phyloP scores from a whole-genome alignment of 148 eudicot genomes.

The Rhododendron griersonianum region DNA sequence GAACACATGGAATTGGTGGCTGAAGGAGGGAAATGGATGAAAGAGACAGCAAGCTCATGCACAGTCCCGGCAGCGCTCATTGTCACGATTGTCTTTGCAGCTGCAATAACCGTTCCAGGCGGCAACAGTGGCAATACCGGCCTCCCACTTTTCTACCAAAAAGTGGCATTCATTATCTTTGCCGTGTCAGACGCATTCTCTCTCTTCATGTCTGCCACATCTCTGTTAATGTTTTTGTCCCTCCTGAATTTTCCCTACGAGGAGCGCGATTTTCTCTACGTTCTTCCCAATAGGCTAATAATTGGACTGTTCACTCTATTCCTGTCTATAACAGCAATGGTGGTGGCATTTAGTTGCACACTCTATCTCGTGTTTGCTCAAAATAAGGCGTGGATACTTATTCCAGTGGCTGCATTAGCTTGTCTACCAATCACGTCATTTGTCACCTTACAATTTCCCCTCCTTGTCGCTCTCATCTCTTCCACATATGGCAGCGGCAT shows the following conservation, averaged over 20 bases:
- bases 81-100: background rate
- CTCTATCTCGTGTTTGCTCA: background rate
- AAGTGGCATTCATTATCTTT: background rate
- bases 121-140: background rate
- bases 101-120: background rate
- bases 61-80: background rate
- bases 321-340: background rate
- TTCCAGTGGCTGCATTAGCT: background rate
- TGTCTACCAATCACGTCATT: background rate
- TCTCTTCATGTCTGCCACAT: background rate
- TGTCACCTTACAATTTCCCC: background rate
- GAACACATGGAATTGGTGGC: background rate
- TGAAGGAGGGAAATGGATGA: background rate
- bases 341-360: background rate
- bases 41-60: conserved; percentile 1
- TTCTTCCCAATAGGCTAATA: background rate
- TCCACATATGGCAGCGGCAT: background rate
- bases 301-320: background rate
- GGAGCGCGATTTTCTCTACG: background rate
- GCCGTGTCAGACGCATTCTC: background rate
- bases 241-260: background rate
- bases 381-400: background rate
- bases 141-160: background rate
- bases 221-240: background rate
- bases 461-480: background rate